phyloP scores from a whole-genome alignment of 208 protist species.

The Lotmaria passim region DNA sequence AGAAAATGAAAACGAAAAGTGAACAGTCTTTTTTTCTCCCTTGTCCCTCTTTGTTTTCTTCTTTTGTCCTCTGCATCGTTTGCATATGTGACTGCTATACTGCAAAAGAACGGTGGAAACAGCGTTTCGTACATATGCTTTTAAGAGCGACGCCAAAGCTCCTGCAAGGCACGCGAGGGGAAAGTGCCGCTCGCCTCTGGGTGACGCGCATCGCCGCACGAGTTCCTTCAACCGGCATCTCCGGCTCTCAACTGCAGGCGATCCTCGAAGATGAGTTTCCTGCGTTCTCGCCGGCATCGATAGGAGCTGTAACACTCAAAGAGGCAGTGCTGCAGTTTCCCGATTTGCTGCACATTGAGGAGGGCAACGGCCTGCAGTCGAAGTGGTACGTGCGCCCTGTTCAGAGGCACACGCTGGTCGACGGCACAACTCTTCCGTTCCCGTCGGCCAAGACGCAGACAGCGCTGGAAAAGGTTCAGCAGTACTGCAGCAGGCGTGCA shows the following conservation, averaged over 20 bases:
- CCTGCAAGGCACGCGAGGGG: background rate
- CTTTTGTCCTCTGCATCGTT: too few relatives aligned
- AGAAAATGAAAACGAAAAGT: too few relatives aligned
- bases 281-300: slow-evolving; percentile 42
- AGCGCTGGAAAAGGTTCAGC: slow-evolving; percentile 24
- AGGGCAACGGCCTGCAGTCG: slow-evolving; percentile 5
- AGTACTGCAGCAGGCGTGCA: slow-evolving; percentile 23
- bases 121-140: too few relatives aligned
- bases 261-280: slow-evolving; percentile 69
- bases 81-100: too few relatives aligned
- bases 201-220: slow-evolving; percentile 49
- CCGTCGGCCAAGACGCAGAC: slow-evolving; percentile 20
- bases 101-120: too few relatives aligned
- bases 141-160: background rate
- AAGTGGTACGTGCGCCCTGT: slow-evolving; percentile 48
- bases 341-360: slow-evolving; percentile 48
- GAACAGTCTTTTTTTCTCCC: too few relatives aligned
- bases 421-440: slow-evolving; percentile 11
- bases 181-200: slow-evolving; percentile 2
- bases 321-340: slow-evolving; percentile 59
- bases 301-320: slow-evolving; percentile 54
- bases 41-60: too few relatives aligned
- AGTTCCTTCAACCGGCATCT: slow-evolving; percentile 43
- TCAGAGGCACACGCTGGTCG: background rate
- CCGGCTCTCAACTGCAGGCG: slow-evolving; percentile 59